Conservation (phyloP, 2,329 filamentous ascomycete species). For the Metarhizium album region DNA sequence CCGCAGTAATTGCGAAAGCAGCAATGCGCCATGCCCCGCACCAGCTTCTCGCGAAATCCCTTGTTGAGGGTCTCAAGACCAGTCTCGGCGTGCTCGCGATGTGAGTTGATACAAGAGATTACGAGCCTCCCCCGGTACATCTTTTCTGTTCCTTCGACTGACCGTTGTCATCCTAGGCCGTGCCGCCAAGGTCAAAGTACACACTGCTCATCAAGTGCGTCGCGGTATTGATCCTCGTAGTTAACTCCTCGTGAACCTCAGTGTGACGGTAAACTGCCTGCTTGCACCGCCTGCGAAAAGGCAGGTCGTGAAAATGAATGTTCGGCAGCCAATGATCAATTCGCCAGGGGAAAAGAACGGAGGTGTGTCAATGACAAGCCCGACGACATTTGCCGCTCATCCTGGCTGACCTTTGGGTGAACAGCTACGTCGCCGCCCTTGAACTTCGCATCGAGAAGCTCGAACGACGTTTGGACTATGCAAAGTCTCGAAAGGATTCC, state of each 20-base stretch:
- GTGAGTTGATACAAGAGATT: conserved; percentile 27
- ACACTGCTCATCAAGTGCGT: too few species aligned
- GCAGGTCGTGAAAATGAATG: conserved; percentile 79
- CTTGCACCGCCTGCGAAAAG: conserved; percentile 90
- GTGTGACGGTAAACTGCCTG: conserved; percentile 92
- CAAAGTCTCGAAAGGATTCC: conserved; percentile 59
- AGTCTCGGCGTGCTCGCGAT: conserved; percentile 71
- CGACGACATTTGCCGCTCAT: neutral
- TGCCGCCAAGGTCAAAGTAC: conserved; percentile 81
- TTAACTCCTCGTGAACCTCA: conserved; percentile 18
- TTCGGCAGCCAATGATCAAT: conserved; percentile 90
- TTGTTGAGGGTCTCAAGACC: conserved; percentile 65
- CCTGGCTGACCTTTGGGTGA: neutral
- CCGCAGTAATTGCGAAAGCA: neutral
- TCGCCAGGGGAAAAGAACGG: conserved; percentile 86
- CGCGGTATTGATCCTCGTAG: neutral
- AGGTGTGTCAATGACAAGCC: conserved; percentile 41
- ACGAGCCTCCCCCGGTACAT: neutral
- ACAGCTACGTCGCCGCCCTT: conserved; percentile 84
- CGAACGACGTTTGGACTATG: conserved; percentile 64
- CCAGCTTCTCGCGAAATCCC: conserved; percentile 43
- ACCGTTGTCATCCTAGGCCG: conserved; percentile 40
- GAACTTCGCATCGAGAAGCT: conserved; percentile 84
- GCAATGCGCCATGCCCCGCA: conserved; percentile 28
- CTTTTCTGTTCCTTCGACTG: neutral